Percentiles rank a stretch among this genome's conserved stretches.
Evolutionary conservation across 2,329 filamentous ascomycete genomes (phyloP).

Genomic region (Diaporthe amygdali): DNA sequence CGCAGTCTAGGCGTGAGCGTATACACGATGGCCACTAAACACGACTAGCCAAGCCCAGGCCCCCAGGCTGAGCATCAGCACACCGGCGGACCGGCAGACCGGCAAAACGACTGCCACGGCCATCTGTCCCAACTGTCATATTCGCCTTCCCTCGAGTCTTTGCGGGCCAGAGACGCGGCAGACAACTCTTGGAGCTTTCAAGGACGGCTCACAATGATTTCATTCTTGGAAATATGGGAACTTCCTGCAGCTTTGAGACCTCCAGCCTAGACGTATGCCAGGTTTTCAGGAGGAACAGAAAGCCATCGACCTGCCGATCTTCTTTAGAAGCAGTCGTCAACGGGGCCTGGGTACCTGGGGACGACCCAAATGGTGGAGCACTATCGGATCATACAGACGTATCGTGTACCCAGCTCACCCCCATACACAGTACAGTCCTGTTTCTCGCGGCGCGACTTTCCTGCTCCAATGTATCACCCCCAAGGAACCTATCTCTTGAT

Average conservation of each 20-base stretch:
- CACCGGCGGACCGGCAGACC: background rate
- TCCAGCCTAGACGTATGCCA: background rate
- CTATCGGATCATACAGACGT: slow-evolving; percentile 10
- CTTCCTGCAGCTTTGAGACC: background rate
- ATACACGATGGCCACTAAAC: background rate
- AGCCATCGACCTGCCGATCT: slow-evolving; percentile 11
- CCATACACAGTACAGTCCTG: slow-evolving; percentile 1
- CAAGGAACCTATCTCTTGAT: background rate
- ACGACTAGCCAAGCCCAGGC: slow-evolving; percentile 2
- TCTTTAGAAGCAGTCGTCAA: background rate
- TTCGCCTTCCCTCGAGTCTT: background rate
- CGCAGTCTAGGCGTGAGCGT: slow-evolving; percentile 1
- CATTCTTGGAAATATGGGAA: background rate
- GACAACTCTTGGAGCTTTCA: background rate
- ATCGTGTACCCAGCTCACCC: background rate
- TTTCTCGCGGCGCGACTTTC: background rate
- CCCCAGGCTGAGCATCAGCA: background rate
- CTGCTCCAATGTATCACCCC: background rate
- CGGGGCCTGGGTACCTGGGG: slow-evolving; percentile 4
- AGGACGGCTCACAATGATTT: slow-evolving; percentile 2
- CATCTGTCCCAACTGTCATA: background rate
- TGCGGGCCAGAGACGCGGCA: background rate
- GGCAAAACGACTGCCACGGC: background rate
- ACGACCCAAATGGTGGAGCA: background rate
- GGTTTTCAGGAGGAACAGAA: slow-evolving; percentile 6